Evolutionary conservation across 2,329 filamentous ascomycete species (phyloP).

Genomic region (Aspergillus phoenicis): DNA sequence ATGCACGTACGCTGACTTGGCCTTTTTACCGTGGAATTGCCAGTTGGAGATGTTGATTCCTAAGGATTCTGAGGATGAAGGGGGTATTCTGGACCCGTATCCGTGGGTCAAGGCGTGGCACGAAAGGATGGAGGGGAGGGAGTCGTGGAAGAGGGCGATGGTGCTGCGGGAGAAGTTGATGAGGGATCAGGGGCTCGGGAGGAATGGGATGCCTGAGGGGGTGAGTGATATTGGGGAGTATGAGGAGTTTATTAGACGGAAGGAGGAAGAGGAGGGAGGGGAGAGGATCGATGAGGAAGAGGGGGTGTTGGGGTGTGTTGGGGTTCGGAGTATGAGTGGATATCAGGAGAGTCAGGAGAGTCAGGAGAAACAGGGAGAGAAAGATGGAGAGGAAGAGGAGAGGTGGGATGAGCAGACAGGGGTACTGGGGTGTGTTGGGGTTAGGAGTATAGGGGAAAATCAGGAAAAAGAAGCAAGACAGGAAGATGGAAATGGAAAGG

Average conservation of each 20-base stretch:
- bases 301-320: not conserved
- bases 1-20: constrained; percentile 10
- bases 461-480: not conserved
- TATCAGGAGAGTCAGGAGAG: not conserved
- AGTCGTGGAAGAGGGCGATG: constrained; percentile 3
- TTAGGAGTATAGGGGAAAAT: not conserved
- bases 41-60: constrained; percentile 1
- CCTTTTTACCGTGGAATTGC: constrained; percentile 11
- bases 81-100: not conserved
- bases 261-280: not conserved
- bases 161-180: not conserved
- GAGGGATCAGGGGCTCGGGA: constrained; percentile 5
- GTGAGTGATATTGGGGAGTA: constrained; percentile 4
- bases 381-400: not conserved
- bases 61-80: not conserved
- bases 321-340: too few relatives aligned
- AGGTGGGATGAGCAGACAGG: too few relatives aligned
- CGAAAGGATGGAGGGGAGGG: constrained; percentile 2
- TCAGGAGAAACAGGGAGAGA: not conserved
- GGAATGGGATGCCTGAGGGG: constrained; percentile 10
- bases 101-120: constrained; percentile 11
- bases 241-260: not conserved
- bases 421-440: not conserved
- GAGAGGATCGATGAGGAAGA: not conserved
- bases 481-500: not conserved